Percentiles rank a stretch among this genome's conserved stretches.
phyloP scores from a whole-genome alignment of 805 yeast genomes.

The Metschnikowia similis region DNA sequence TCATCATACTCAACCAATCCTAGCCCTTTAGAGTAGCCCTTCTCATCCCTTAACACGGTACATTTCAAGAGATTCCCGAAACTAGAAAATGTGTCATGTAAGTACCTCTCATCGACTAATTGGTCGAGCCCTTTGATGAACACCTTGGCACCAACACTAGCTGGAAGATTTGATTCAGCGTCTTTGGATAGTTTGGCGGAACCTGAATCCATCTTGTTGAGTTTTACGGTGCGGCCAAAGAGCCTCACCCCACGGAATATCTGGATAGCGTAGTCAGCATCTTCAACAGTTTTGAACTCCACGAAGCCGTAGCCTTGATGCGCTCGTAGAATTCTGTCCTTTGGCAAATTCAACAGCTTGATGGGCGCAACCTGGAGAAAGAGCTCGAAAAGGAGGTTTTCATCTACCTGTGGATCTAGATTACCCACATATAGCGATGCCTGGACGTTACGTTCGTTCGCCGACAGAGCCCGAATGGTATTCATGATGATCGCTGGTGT shows the following conservation, averaged over 20 bases:
- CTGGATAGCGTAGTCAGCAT: slow-evolving; percentile 65
- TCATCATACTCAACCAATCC: slow-evolving; percentile 64
- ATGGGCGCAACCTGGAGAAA: slow-evolving; percentile 84
- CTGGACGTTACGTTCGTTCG: slow-evolving; percentile 52
- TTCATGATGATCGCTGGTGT: slow-evolving; percentile 17
- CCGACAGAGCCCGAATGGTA: slow-evolving; percentile 33
- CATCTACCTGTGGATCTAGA: slow-evolving; percentile 70
- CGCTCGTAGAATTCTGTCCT: slow-evolving; percentile 62
- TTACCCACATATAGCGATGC: slow-evolving; percentile 79
- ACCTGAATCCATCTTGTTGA: slow-evolving; percentile 45
- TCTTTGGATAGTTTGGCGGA: slow-evolving; percentile 11
- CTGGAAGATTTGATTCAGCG: slow-evolving; percentile 4
- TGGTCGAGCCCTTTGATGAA: slow-evolving; percentile 61
- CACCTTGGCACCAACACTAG: slow-evolving; percentile 46
- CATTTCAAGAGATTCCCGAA: slow-evolving; percentile 60
- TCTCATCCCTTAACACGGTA: slow-evolving; percentile 50
- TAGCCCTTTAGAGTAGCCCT: slow-evolving; percentile 52
- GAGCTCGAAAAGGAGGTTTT: slow-evolving; percentile 70
- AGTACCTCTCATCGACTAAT: slow-evolving; percentile 55
- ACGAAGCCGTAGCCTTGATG: slow-evolving; percentile 91
- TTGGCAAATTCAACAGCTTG: slow-evolving; percentile 65
- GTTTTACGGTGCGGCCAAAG: slow-evolving; percentile 56
- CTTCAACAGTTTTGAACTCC: slow-evolving; percentile 56
- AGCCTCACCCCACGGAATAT: slow-evolving; percentile 58
- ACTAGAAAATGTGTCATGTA: slow-evolving; percentile 54